Conservation (phyloP, 805 yeast genomes). For the Kodamaea kaohsiungensis region DNA sequence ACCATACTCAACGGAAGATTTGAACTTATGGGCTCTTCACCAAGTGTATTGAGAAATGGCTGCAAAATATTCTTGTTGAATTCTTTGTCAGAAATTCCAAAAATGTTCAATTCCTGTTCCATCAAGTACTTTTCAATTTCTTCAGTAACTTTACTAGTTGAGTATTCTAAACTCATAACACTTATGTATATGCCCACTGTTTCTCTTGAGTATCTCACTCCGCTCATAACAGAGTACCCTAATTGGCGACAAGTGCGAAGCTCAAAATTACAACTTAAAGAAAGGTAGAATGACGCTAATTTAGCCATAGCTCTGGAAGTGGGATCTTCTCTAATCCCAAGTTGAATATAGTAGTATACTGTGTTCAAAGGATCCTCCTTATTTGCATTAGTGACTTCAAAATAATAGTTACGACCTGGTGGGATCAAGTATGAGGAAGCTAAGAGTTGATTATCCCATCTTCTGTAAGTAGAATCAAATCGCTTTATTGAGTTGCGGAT, state of each 20-base stretch:
- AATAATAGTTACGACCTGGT: constrained; percentile 21
- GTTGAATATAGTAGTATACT: constrained; percentile 55
- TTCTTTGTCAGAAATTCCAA: constrained; percentile 27
- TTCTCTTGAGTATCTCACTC: constrained; percentile 49
- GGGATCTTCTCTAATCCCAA: constrained; percentile 47
- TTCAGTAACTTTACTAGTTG: constrained; percentile 40
- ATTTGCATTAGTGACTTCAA: constrained; percentile 32
- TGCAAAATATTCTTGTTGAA: constrained; percentile 37
- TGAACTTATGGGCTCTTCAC: constrained; percentile 2
- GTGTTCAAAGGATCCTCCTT: constrained; percentile 53
- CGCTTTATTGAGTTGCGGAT: constrained; percentile 16
- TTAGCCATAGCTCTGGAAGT: constrained; percentile 41
- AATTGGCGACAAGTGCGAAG: constrained; percentile 57
- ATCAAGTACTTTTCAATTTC: constrained; percentile 51
- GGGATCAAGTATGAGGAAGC: constrained; percentile 37
- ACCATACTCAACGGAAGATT: constrained; percentile 23
- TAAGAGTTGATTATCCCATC: constrained; percentile 1
- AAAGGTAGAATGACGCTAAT: constrained; percentile 48
- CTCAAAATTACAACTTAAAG: constrained; percentile 44
- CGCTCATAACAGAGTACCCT: constrained; percentile 65
- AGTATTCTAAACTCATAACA: constrained; percentile 51
- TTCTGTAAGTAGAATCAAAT: not conserved
- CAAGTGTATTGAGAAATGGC: constrained; percentile 33
- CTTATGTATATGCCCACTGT: constrained; percentile 61
- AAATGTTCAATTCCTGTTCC: constrained; percentile 39